Percentiles rank a stretch among this genome's conserved stretches.
These are phyloP conservation scores for Phlebiopsis gigantea DNA, from an alignment of 768 basidiomycete genomes.

Conservation along the genomic window DNA sequence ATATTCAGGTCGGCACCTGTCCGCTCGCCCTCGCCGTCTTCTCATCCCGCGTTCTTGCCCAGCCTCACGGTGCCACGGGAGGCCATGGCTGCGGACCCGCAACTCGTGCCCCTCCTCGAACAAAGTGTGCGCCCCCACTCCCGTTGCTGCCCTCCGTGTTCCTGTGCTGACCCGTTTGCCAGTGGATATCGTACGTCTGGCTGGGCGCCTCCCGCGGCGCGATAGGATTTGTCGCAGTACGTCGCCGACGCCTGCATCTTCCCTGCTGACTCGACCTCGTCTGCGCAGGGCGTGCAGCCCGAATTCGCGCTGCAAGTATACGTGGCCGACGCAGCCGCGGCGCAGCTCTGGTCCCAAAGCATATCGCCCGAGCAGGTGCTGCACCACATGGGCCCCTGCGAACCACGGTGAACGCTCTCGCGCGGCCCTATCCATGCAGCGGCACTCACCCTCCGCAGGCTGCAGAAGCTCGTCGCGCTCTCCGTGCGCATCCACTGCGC, in stretches of 20 bases:
- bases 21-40: background rate
- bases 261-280: background rate
- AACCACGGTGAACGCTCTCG: conserved; percentile 15
- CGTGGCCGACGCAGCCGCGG: conserved; percentile 1
- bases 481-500: conserved; percentile 3
- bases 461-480: conserved; percentile 14
- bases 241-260: background rate
- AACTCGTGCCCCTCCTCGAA: conserved; percentile 5
- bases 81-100: conserved; percentile 10
- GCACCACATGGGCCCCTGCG: conserved; percentile 10
- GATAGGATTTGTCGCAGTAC: conserved; percentile 1
- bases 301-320: background rate
- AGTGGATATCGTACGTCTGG: conserved; percentile 1
- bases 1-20: conserved; percentile 17
- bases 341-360: background rate
- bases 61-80: conserved; percentile 13
- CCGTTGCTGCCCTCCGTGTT: no score
- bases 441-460: conserved; percentile 7
- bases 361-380: conserved; percentile 2
- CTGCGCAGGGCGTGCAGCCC: background rate
- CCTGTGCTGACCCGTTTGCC: background rate
- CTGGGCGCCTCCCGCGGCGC: conserved; percentile 2
- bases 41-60: background rate
- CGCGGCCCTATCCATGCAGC: background rate
- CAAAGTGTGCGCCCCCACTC: conserved; percentile 1